Base-by-base conservation (phyloP, 1,284 basidiomycete species). In the Lentinula novae-zelandiae region DNA sequence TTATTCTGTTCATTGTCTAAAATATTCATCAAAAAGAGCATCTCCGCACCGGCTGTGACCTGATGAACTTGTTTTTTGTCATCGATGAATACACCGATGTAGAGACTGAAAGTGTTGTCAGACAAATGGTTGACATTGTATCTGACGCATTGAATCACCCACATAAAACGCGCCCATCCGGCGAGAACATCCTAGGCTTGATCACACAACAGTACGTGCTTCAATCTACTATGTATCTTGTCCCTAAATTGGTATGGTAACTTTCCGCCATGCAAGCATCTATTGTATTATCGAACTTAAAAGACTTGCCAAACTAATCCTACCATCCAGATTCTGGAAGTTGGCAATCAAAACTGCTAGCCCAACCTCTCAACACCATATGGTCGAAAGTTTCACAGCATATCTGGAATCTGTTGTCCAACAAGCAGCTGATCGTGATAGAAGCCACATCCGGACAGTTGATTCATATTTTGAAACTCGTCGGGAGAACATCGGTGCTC, bases 71-170 rank as follows among this genome's bases (percentile, higher is more conserved):
- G 5, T 76, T 77, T 62, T 79, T 78, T 62, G 71, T 76, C 12
- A 69, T 78, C 49, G 78, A 80, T 62, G 76, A 80, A 60, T 74
- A 75, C 61, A 73, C 75, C 10, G 78, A 80, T 60, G 65, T 71
- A 0, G 69, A 71, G 34, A 59, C 66, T 31, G 67, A 66, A 2
- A 57, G 67, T 0, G 62, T 63, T 12, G 68, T 46, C 5, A 31
- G 22, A 8, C 13, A 22, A 13, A 42, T 71, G 12, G 72, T 70
- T 0, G 67, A 68, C 1, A 69, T 72, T 36, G 69, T 77, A 17
- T 71, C 76, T 64, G 68, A 75, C 50, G 72, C 71, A 5, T 65
- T 78, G 48, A 52, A 64, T 22, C 22, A 22, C 22, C 22, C 22
- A 22, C 22, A 22, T 22, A 22, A 22, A 22, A 22, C 22, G 22